Base-by-base conservation (phyloP, 495 filamentous ascomycete species). In the Penicillium bialowiezense region DNA sequence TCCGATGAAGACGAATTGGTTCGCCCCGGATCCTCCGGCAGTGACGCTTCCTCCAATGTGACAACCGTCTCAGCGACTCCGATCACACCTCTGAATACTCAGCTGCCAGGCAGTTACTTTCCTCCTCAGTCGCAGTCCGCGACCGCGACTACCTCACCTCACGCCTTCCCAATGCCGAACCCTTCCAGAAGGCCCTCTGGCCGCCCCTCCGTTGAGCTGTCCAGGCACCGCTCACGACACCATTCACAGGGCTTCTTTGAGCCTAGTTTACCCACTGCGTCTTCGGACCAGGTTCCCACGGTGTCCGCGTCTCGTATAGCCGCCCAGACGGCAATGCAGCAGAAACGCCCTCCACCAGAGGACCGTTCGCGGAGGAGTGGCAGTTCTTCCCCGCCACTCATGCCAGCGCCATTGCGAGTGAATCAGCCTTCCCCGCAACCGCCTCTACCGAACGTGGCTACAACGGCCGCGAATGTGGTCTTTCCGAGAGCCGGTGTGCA, bases 181-280 rank as follows among this genome's bases (percentile, higher is more conserved):
- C 60, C 68, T 14, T 58, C 59, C 28, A 61, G 70, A 21, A 64
- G 63, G 51, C 65, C 68, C 18, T 74, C 71, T 33, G 69, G 70
- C 37, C 72, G 74, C 15, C 60, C 55, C 37, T 71, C 69, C 31
- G 28, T 64, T 17, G 76, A 73, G 33, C 44, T 68, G 28, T 63
- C 62, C 41, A 59, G 65, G 39, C 75, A 77, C 50, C 71, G 75
- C 15, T 69, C 70, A 12, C 71, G 83, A 50, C 81, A 86, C 60
- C 84, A 91, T 56, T 91, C 85, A 17, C 89, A 91, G 56, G 91
- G 91, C 47, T 85, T 90, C 70, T 97, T 96, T 58, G 91, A 97
- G 66, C 88, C 91, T 5, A 84, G 84, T 23, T 70, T 96, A 26
- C 88, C 90, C 2, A 88, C 89, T 62, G 81, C 80, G 59, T 78